Conservation (phyloP, 345 rosid species). For the Euphorbia lathyris region DNA sequence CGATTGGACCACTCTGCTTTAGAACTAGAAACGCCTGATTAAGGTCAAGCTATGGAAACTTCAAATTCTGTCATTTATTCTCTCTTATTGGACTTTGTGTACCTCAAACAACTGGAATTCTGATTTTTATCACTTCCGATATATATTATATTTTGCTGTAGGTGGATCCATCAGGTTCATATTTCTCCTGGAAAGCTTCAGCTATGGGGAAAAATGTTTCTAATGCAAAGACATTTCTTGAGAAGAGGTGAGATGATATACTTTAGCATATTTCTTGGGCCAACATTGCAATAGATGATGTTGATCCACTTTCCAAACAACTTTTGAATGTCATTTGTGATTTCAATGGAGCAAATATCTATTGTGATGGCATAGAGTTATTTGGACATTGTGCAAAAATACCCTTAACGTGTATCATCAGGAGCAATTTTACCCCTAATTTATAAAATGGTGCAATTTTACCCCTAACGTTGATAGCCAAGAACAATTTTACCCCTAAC, state of each 20-base stretch:
- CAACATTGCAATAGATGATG: not conserved
- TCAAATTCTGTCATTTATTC: not conserved
- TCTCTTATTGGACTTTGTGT: not conserved
- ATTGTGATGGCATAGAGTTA: not conserved
- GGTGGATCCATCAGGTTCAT: conserved; percentile 98
- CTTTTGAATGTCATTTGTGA: not conserved
- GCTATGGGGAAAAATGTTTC: conserved; percentile 98
- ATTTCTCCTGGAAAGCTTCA: conserved; percentile 98
- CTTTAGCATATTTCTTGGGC: not conserved
- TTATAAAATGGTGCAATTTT: no score
- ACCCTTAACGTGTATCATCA: no score
- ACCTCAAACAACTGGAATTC: not conserved
- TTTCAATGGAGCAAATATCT: no score
- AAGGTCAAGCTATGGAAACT: not conserved
- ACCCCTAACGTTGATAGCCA: no score
- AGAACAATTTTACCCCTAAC: no score
- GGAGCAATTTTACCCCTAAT: no score
- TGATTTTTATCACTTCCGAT: not conserved
- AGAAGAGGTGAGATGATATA: conserved; percentile 59
- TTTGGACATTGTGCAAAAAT: not conserved
- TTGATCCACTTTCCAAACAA: no score
- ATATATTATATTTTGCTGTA: conserved; percentile 19
- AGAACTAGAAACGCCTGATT: not conserved
- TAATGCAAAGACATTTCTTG: conserved; percentile 91
- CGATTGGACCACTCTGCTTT: not conserved